phyloP scores from a whole-genome alignment of 2,329 filamentous ascomycete genomes.

The Cladosporium sp. region DNA sequence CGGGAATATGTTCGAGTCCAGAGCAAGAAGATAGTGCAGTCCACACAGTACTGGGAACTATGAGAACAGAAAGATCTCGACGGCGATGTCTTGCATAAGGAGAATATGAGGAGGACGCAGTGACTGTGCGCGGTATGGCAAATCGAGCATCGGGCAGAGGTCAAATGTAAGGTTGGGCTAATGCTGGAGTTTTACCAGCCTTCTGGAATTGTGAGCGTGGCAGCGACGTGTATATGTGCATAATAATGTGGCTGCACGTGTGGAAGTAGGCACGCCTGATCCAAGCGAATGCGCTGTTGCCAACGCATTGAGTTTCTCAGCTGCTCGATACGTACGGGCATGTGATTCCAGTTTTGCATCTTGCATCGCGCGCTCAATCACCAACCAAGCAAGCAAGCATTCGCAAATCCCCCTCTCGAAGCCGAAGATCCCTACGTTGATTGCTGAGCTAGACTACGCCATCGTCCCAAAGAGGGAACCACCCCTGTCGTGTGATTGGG shows the following conservation, averaged over 20 bases:
- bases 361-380: not conserved
- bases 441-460: not conserved
- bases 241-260: not conserved
- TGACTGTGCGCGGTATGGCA: not conserved
- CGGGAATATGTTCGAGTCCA: not conserved
- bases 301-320: constrained; percentile 7
- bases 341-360: constrained; percentile 1
- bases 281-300: constrained; percentile 1
- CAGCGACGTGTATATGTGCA: not conserved
- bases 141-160: not conserved
- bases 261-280: not conserved
- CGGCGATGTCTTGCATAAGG: not conserved
- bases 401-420: constrained; percentile 10
- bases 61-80: not conserved
- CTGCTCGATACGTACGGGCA: not conserved
- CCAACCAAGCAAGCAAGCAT: not conserved
- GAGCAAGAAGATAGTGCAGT: not conserved
- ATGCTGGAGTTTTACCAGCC: not conserved
- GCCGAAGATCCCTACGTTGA: constrained; percentile 4
- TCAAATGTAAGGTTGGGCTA: not conserved
- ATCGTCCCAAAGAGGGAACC: constrained; percentile 6
- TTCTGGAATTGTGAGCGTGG: not conserved
- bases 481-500: not conserved
- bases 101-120: not conserved
- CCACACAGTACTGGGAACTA: not conserved